Base-by-base conservation (phyloP, 768 basidiomycete species). In the Arthromyces matolae region DNA sequence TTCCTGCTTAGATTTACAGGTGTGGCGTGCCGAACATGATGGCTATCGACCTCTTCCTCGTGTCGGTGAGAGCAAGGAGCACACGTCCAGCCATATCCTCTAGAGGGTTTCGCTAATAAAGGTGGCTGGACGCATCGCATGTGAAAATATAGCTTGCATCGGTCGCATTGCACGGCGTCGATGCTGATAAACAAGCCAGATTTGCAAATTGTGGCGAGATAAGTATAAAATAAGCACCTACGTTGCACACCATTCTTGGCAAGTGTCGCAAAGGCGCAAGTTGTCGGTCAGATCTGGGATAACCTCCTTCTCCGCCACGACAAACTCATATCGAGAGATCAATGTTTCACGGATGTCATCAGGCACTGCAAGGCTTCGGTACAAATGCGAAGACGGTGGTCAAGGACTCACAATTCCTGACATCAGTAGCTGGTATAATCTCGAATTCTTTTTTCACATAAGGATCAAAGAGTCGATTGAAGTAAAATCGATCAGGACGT, bases 371-470 rank as follows among this genome's bases (percentile, higher is more conserved):
- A 41, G 57, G 52, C 53, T n/a, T 53, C 50, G 56, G 52, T 55
- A 20, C 45, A 33, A 53, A 49, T 51, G 60, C 54, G 45, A 55
- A 52, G 51, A 38, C 48, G 48, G 25, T 44, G 41, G 54, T 50
- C 42, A 44, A 50, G 41, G 54, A 42, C 93, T 62, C 65, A 98
- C 95, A 72, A 65, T 99, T 99, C 49, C 85, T 81, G 52, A 96
- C 86, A 59, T 86, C 89, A 32, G 79, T 79, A 24, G 91, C 80
- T 51, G 87, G 84, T 44, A 99, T 85, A 57, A 97, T 88, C 65
- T 98, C 96, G 66, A 95, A 97, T 69, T 97, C 94, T 66, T 90
- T 89, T 73, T 95, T 93, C 70, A 97, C 91, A 68, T 95, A 97
- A 43, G 93, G 93, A 72, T 98, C 95, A 64, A 95, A 99, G 23